phyloP scores from a whole-genome alignment of 208 protist genomes.

The Crithidia expoeki region DNA sequence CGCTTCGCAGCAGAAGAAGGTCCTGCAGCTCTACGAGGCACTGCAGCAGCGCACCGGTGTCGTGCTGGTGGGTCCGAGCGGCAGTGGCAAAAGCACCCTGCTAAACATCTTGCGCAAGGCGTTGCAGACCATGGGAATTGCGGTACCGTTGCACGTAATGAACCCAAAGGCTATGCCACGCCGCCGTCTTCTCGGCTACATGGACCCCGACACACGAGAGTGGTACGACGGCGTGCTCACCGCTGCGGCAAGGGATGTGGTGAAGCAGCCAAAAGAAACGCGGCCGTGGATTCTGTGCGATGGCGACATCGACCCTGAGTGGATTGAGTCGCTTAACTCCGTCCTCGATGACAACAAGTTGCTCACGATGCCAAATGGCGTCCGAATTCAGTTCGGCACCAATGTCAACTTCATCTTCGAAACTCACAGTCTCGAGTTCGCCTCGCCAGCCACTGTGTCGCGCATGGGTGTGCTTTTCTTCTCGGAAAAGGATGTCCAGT shows the following conservation, averaged over 20 bases:
- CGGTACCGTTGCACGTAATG: slow-evolving; percentile 87
- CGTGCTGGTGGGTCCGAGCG: slow-evolving; percentile 93
- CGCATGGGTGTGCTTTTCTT: slow-evolving; percentile 97
- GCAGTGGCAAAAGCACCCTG: slow-evolving; percentile 93
- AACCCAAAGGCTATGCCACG: slow-evolving; percentile 95
- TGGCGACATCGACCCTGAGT: slow-evolving; percentile 98
- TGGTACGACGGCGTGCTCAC: slow-evolving; percentile 99
- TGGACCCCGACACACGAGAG: slow-evolving; percentile 97
- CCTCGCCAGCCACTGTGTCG: slow-evolving; percentile 99
- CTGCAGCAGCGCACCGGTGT: slow-evolving; percentile 94
- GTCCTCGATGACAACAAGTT: slow-evolving; percentile 99
- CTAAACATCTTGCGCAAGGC: slow-evolving; percentile 85
- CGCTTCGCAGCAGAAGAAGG: slow-evolving; percentile 81
- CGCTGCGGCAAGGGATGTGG: slow-evolving; percentile 88
- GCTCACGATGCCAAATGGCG: slow-evolving; percentile 97
- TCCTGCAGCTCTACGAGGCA: slow-evolving; percentile 94
- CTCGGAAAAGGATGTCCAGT: slow-evolving; percentile 93
- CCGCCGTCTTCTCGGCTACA: slow-evolving; percentile 93
- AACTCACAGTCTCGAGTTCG: slow-evolving; percentile 96
- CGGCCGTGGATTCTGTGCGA: slow-evolving; percentile 96
- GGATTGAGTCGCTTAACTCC: slow-evolving; percentile 99
- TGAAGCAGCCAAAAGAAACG: slow-evolving; percentile 72
- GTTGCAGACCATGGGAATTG: slow-evolving; percentile 71
- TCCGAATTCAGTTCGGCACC: slow-evolving; percentile 95
- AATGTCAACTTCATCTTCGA: slow-evolving; percentile 98